A percentile compares a stretch with the other conserved stretches of the same genome.
Conservation (phyloP, 805 yeast genomes). For the Sungouiella thailandica region DNA sequence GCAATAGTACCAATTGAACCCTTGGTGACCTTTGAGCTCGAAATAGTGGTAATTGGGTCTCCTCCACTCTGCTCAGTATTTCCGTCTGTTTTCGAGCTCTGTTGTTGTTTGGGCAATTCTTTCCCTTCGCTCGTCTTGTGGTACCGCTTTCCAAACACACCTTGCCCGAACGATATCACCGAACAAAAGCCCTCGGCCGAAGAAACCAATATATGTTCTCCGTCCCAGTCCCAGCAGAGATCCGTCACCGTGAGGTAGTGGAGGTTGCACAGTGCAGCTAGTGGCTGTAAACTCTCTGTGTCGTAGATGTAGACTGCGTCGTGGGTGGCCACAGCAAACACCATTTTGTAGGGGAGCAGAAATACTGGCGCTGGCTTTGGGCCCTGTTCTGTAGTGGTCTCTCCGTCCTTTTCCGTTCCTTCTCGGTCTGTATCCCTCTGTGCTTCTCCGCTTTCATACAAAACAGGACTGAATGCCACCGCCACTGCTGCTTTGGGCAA, state of each 20-base stretch:
- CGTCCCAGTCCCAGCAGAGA: conserved; percentile 78
- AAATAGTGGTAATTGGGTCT: too few relatives aligned
- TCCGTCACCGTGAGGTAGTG: conserved; percentile 91
- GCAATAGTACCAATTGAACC: too few relatives aligned
- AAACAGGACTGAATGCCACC: conserved; percentile 67
- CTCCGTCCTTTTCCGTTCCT: neutral
- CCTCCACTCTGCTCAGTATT: too few relatives aligned
- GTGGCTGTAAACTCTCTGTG: conserved; percentile 62
- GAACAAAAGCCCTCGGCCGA: conserved; percentile 95
- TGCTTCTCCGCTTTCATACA: conserved; percentile 32
- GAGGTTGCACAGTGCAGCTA: conserved; percentile 70
- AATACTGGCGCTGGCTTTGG: conserved; percentile 41
- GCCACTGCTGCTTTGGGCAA: conserved; percentile 81
- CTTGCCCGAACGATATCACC: conserved; percentile 47
- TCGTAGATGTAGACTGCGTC: conserved; percentile 80
- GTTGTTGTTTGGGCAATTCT: too few relatives aligned
- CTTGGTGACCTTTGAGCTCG: too few relatives aligned
- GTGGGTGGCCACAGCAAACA: conserved; percentile 91
- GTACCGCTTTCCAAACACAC: conserved; percentile 50
- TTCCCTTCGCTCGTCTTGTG: too few relatives aligned
- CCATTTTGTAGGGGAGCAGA: conserved; percentile 67
- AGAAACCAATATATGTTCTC: conserved; percentile 61
- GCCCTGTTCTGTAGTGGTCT: too few relatives aligned
- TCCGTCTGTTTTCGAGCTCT: too few relatives aligned
- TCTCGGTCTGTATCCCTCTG: neutral